A percentile compares a stretch with the other conserved stretches of the same genome.
Evolutionary conservation across 2,329 filamentous ascomycete species (phyloP).

Genomic region (Dothideomycetidae sp.): DNA sequence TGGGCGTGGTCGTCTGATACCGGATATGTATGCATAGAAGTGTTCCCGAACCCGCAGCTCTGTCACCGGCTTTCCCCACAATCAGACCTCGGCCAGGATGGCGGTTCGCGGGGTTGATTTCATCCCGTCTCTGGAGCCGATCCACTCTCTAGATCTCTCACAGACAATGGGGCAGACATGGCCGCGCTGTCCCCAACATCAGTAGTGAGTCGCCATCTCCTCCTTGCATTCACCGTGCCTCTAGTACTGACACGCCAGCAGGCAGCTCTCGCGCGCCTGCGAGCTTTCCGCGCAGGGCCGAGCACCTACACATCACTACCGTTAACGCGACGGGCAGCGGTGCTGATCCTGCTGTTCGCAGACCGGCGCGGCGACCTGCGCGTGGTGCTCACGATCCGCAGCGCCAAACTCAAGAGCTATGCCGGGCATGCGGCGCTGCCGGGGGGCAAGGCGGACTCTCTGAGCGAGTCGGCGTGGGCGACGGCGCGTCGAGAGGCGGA

Average conservation of each 20-base stretch:
- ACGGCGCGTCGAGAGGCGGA: conserved; percentile 80
- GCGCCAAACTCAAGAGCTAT: conserved; percentile 45
- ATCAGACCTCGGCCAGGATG: background rate
- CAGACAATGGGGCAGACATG: conserved; percentile 8
- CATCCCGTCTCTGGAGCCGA: too few relatives aligned
- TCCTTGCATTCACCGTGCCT: background rate
- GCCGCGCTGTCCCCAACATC: conserved; percentile 13
- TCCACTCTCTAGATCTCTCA: too few relatives aligned
- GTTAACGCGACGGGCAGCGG: conserved; percentile 59
- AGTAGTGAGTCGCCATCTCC: conserved; percentile 1
- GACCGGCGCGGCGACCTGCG: conserved; percentile 66
- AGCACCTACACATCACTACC: conserved; percentile 44
- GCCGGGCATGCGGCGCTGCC: conserved; percentile 34
- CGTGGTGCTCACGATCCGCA: conserved; percentile 49
- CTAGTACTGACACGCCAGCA: too few relatives aligned
- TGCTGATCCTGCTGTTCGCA: conserved; percentile 76
- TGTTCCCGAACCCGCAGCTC: too few relatives aligned
- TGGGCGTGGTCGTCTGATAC: too few relatives aligned
- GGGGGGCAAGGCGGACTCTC: conserved; percentile 40
- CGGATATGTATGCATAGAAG: too few relatives aligned
- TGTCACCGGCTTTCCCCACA: too few relatives aligned
- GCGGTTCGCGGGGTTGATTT: too few relatives aligned
- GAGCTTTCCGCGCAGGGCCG: conserved; percentile 41
- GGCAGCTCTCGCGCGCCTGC: conserved; percentile 41
- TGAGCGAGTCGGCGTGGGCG: conserved; percentile 49